Conservation (phyloP, 768 basidiomycete genomes). For the Phaeolepiota aurea region DNA sequence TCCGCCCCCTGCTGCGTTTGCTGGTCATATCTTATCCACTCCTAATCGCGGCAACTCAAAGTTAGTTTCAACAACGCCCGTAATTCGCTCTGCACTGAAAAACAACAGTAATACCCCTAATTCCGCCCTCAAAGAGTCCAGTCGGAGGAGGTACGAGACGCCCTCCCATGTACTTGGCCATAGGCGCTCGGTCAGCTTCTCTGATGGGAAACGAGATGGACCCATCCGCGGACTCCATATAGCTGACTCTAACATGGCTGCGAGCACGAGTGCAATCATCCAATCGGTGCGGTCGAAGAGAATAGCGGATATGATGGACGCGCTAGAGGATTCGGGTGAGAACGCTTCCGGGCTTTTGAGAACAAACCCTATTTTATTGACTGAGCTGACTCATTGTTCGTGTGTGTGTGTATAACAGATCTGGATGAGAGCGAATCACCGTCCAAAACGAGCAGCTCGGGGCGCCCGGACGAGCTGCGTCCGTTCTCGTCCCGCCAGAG, state of each 20-base stretch:
- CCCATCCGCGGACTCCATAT: slow-evolving; percentile 63
- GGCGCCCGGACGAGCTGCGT: slow-evolving; percentile 39
- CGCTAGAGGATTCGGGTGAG: slow-evolving; percentile 63
- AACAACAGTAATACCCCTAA: slow-evolving; percentile 41
- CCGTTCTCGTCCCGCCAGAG: slow-evolving; percentile 35
- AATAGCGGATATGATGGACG: slow-evolving; percentile 73
- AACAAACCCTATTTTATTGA: too few relatives aligned
- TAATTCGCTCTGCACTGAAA: slow-evolving; percentile 36
- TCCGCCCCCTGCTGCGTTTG: neutral
- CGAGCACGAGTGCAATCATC: slow-evolving; percentile 22
- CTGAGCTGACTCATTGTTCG: too few relatives aligned
- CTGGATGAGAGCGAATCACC: slow-evolving; percentile 44
- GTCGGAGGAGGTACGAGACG: slow-evolving; percentile 40
- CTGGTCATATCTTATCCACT: slow-evolving; percentile 10
- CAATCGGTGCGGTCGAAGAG: slow-evolving; percentile 71
- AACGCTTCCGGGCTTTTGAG: slow-evolving; percentile 9
- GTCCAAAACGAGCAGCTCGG: slow-evolving; percentile 41
- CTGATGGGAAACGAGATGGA: slow-evolving; percentile 85
- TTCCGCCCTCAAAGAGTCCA: slow-evolving; percentile 50
- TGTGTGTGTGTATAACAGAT: slow-evolving; percentile 15
- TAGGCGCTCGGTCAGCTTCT: slow-evolving; percentile 92
- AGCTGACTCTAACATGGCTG: slow-evolving; percentile 16
- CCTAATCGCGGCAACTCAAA: slow-evolving; percentile 15
- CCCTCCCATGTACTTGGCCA: slow-evolving; percentile 43
- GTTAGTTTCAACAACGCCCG: slow-evolving; percentile 20